Conservation (phyloP, 2,329 filamentous ascomycete species). For the Coccinonectria pachysandricola region DNA sequence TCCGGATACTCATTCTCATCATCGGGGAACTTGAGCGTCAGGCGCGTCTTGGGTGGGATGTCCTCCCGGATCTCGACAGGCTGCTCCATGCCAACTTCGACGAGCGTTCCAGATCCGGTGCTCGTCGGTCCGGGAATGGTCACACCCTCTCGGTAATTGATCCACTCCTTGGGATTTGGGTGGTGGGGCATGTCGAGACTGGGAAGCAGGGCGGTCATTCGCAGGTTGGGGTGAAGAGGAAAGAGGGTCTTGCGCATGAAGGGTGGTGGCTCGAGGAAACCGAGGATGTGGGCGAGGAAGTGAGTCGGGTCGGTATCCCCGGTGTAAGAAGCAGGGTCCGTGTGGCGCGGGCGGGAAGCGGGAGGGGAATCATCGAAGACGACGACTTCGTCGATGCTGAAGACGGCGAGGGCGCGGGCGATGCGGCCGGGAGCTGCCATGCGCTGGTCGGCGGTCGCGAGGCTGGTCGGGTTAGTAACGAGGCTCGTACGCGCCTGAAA, state of each 20-base stretch:
- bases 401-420: conserved; percentile 71
- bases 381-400: conserved; percentile 75
- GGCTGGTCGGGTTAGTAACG: conserved; percentile 32
- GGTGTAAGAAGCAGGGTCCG: conserved; percentile 48
- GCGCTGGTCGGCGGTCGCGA: conserved; percentile 63
- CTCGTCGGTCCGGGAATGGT: conserved; percentile 39
- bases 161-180: conserved; percentile 64
- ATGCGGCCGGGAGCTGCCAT: conserved; percentile 64
- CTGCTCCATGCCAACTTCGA: conserved; percentile 47
- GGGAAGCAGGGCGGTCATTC: conserved; percentile 61
- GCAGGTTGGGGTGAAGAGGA: conserved; percentile 67
- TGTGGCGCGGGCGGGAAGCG: conserved; percentile 33
- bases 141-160: conserved; percentile 70
- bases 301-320: conserved; percentile 67
- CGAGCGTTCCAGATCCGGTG: conserved; percentile 38
- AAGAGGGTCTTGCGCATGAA: conserved; percentile 70
- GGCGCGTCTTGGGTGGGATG: conserved; percentile 60
- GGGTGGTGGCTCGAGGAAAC: conserved; percentile 75
- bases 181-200: conserved; percentile 82
- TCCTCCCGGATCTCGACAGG: conserved; percentile 45
- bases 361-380: conserved; percentile 62
- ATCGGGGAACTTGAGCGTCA: conserved; percentile 58
- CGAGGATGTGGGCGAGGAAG: conserved; percentile 69
- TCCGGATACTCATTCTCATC: conserved; percentile 36
- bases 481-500: too few species aligned